Conservation (phyloP, 495 filamentous ascomycete genomes). For the Bacidia gigantensis region DNA sequence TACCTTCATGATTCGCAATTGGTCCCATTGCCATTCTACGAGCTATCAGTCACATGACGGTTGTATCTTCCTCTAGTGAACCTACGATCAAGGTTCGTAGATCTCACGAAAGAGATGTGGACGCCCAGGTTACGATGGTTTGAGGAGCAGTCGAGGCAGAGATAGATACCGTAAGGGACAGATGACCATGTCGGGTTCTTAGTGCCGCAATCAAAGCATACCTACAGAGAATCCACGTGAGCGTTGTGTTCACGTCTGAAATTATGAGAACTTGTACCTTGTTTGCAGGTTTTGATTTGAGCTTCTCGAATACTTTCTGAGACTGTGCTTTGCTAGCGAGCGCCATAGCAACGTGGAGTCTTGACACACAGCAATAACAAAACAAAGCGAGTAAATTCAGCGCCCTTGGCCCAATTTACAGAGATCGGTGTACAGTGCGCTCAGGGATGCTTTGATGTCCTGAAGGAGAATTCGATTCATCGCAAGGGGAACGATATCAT, state of each 20-base stretch:
- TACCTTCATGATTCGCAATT: conserved; percentile 94
- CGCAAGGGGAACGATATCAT: background rate
- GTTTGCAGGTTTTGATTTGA: conserved; percentile 86
- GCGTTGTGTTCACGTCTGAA: conserved; percentile 13
- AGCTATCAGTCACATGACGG: background rate
- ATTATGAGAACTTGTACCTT: conserved; percentile 46
- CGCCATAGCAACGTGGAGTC: conserved; percentile 45
- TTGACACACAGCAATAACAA: too few relatives aligned
- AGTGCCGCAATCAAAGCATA: conserved; percentile 93
- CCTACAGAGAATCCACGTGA: conserved; percentile 31
- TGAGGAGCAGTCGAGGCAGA: conserved; percentile 92
- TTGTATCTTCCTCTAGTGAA: conserved; percentile 5
- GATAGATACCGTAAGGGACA: conserved; percentile 92
- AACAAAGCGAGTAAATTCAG: too few relatives aligned
- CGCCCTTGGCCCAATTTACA: too few relatives aligned
- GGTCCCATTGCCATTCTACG: conserved; percentile 98
- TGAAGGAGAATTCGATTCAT: background rate
- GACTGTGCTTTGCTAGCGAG: conserved; percentile 85
- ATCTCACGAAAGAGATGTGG: conserved; percentile 95
- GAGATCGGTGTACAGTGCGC: background rate
- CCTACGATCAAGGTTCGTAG: conserved; percentile 96
- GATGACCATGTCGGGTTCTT: conserved; percentile 99
- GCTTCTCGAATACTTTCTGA: conserved; percentile 94
- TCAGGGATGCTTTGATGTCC: background rate
- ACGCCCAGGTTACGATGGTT: conserved; percentile 86